phyloP scores from a whole-genome alignment of 139 green algal species.

The Micractinium sp. region DNA sequence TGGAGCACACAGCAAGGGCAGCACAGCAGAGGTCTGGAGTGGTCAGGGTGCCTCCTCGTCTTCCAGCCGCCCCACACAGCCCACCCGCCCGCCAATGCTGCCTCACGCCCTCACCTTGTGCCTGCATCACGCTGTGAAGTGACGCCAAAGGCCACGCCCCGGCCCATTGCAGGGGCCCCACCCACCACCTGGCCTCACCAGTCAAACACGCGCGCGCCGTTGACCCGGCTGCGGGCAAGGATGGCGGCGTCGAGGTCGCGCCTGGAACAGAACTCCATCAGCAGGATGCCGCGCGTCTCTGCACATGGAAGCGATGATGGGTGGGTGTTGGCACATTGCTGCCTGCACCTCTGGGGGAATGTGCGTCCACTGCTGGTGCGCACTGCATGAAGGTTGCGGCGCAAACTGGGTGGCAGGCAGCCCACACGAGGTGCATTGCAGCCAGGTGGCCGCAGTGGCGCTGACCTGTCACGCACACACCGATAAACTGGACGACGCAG shows the following conservation, averaged over 20 bases:
- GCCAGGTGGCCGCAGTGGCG: no score
- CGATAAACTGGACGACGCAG: no score
- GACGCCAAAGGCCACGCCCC: not conserved
- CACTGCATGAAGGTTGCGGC: no score
- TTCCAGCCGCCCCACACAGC: not conserved
- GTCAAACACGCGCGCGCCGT: not conserved
- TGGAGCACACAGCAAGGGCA: not conserved
- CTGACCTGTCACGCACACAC: no score
- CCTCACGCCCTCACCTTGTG: no score
- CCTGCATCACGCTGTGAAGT: not conserved
- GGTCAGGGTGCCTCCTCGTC: no score
- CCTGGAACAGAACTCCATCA: conserved; percentile 1
- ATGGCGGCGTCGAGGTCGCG: conserved; percentile 7
- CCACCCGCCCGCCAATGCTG: not conserved
- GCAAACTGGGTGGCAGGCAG: no score
- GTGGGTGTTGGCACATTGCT: no score
- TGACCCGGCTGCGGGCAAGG: not conserved
- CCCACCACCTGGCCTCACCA: not conserved
- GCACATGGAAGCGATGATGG: not conserved
- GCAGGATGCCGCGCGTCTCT: conserved; percentile 1
- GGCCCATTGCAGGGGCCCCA: not conserved
- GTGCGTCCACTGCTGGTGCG: no score
- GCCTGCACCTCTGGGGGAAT: no score
- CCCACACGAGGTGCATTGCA: no score
- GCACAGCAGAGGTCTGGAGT: no score